Percentiles rank a stretch among this genome's conserved stretches.
phyloP scores from a whole-genome alignment of 1,139 yeast genomes.

The Spencermartinsiella ligniputridi region DNA sequence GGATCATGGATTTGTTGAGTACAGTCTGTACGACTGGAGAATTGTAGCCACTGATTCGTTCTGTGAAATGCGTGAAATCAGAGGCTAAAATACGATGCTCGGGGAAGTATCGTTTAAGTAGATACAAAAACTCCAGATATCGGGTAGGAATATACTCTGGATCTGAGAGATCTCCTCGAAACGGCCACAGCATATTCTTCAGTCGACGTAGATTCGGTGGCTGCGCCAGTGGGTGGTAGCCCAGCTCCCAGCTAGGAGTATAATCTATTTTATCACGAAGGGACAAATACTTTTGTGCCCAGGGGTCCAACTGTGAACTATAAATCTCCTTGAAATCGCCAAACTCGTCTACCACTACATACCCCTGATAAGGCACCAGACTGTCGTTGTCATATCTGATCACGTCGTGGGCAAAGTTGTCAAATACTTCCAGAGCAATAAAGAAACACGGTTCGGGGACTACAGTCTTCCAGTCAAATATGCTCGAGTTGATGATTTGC shows the following conservation, averaged over 20 bases:
- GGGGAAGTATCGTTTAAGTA: conserved; percentile 64
- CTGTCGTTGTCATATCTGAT: conserved; percentile 68
- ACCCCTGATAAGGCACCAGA: conserved; percentile 70
- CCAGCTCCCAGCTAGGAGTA: conserved; percentile 32
- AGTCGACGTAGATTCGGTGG: conserved; percentile 30
- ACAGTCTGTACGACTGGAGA: conserved; percentile 85
- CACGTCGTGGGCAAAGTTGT: conserved; percentile 79
- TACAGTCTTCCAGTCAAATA: conserved; percentile 65
- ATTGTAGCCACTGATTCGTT: conserved; percentile 59
- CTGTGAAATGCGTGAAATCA: conserved; percentile 66
- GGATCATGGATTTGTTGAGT: conserved; percentile 61
- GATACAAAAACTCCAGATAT: conserved; percentile 59
- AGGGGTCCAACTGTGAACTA: conserved; percentile 61
- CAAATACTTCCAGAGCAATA: conserved; percentile 79
- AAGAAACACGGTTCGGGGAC: conserved; percentile 73
- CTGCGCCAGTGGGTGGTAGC: conserved; percentile 38
- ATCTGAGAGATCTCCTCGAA: conserved; percentile 62
- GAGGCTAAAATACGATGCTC: conserved; percentile 68
- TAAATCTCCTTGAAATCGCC: conserved; percentile 78
- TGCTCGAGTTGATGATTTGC: conserved; percentile 65
- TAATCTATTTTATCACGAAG: conserved; percentile 47
- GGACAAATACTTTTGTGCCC: conserved; percentile 51
- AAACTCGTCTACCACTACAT: conserved; percentile 65
- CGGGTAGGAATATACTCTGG: conserved; percentile 84
- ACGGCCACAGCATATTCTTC: conserved; percentile 47